phyloP scores from a whole-genome alignment of 2,329 filamentous ascomycete species.

The Hymenoscyphus occultus region DNA sequence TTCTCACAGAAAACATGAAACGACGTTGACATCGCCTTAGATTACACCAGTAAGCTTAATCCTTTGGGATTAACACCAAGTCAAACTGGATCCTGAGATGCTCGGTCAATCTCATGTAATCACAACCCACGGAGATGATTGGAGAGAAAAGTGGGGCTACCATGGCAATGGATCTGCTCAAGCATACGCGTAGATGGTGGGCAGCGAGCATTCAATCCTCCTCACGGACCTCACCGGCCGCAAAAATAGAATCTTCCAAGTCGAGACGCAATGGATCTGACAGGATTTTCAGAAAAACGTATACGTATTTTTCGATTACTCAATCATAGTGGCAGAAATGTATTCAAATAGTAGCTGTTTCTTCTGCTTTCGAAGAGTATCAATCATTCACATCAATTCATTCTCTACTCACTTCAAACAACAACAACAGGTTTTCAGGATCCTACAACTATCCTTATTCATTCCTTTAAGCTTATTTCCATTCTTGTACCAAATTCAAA shows the following conservation, averaged over 20 bases:
- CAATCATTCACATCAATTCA: not conserved
- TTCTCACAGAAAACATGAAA: not conserved
- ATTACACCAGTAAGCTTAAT: not conserved
- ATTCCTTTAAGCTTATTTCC: not conserved
- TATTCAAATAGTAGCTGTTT: not conserved
- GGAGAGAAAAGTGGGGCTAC: no score
- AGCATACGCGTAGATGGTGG: not conserved
- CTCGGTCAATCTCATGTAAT: not conserved
- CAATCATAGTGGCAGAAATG: not conserved
- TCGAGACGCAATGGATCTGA: not conserved
- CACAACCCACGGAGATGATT: no score
- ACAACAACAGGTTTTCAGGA: not conserved
- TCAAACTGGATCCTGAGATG: not conserved
- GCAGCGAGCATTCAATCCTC: not conserved
- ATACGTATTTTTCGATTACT: not conserved
- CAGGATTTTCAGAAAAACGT: not conserved
- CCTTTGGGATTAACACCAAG: not conserved
- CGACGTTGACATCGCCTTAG: not conserved
- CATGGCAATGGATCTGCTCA: not conserved
- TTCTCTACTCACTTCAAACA: not conserved
- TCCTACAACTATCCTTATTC: conserved; percentile 3
- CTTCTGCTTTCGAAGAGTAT: not conserved
- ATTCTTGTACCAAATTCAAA: not conserved
- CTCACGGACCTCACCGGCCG: not conserved
- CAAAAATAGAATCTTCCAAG: not conserved